Conservation (phyloP, 352 stramenopile genomes). For the Paralagenidium karlingii region DNA sequence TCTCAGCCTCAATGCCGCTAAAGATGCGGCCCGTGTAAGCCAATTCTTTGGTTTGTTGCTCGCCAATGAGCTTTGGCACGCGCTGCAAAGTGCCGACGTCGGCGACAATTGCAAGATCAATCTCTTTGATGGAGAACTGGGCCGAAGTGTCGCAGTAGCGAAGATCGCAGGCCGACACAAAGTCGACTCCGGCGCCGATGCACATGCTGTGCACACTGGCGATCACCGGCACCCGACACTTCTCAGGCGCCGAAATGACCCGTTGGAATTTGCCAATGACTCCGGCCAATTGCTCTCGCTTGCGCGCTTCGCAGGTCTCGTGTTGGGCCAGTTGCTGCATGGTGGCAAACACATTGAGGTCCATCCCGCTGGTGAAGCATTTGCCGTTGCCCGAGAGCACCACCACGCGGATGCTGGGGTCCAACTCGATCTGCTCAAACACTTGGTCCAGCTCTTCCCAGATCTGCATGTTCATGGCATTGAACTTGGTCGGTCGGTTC, state of each 20-base stretch:
- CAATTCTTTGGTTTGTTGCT: slow-evolving; percentile 76
- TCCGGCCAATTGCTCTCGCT: slow-evolving; percentile 65
- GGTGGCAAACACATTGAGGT: slow-evolving; percentile 72
- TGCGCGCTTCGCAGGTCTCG: slow-evolving; percentile 64
- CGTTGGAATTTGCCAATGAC: slow-evolving; percentile 76
- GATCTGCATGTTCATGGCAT: slow-evolving; percentile 86
- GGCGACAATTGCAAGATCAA: slow-evolving; percentile 82
- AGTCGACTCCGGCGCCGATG: slow-evolving; percentile 79
- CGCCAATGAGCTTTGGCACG: slow-evolving; percentile 71
- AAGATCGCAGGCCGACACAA: slow-evolving; percentile 79
- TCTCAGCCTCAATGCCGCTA: slow-evolving; percentile 55
- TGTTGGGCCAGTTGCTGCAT: slow-evolving; percentile 48
- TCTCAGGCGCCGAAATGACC: slow-evolving; percentile 73
- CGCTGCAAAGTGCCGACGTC: slow-evolving; percentile 83
- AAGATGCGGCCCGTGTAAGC: slow-evolving; percentile 78
- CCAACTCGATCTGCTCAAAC: slow-evolving; percentile 53
- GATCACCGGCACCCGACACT: slow-evolving; percentile 77
- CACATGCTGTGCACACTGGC: slow-evolving; percentile 66
- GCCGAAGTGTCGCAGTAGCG: slow-evolving; percentile 75
- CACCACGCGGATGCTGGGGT: slow-evolving; percentile 56
- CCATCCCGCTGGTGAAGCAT: slow-evolving; percentile 82
- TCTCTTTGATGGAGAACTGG: slow-evolving; percentile 79
- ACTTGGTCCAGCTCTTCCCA: slow-evolving; percentile 64
- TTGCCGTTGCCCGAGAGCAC: slow-evolving; percentile 69
- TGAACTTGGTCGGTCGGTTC: slow-evolving; percentile 69